These are phyloP conservation scores for Petunia axillaris DNA, from an alignment of 257 asterid genomes.

Conservation along the genomic window DNA sequence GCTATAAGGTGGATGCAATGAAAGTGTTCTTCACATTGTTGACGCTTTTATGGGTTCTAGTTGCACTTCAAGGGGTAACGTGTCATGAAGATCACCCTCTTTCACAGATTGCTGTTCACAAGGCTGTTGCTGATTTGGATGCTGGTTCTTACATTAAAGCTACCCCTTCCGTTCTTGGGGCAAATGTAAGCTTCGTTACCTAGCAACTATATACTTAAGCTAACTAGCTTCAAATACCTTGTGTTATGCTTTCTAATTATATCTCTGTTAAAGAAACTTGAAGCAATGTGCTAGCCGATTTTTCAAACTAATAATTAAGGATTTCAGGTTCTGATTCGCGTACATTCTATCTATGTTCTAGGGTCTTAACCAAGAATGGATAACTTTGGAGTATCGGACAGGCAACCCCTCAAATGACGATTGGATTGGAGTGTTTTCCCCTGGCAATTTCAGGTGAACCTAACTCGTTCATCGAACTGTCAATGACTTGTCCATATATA, in stretches of 20 bases:
- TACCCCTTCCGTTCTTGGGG: constrained; percentile 79
- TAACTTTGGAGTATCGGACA: constrained; percentile 56
- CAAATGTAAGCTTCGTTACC: constrained; percentile 48
- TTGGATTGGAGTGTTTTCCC: constrained; percentile 98
- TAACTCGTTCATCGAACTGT: not conserved
- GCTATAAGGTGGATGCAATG: constrained; percentile 47
- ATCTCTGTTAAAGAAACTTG: not conserved
- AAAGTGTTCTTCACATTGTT: constrained; percentile 35
- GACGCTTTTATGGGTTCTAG: constrained; percentile 55
- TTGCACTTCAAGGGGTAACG: constrained; percentile 47
- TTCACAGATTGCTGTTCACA: constrained; percentile 57
- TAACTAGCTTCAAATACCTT: constrained; percentile 12
- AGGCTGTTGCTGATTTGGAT: constrained; percentile 62
- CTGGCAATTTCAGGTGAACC: constrained; percentile 81
- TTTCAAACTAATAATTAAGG: constrained; percentile 8
- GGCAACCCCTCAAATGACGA: constrained; percentile 67
- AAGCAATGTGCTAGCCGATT: not conserved
- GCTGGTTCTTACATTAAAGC: constrained; percentile 60
- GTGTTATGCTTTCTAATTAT: not conserved
- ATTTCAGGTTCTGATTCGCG: constrained; percentile 1
- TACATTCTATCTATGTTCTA: constrained; percentile 26
- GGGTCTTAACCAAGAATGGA: constrained; percentile 70
- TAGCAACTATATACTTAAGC: not conserved
- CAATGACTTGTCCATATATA: not conserved
- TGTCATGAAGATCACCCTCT: constrained; percentile 86